Conservation (phyloP, 2,329 filamentous ascomycete species). For the Fusarium hostae region DNA sequence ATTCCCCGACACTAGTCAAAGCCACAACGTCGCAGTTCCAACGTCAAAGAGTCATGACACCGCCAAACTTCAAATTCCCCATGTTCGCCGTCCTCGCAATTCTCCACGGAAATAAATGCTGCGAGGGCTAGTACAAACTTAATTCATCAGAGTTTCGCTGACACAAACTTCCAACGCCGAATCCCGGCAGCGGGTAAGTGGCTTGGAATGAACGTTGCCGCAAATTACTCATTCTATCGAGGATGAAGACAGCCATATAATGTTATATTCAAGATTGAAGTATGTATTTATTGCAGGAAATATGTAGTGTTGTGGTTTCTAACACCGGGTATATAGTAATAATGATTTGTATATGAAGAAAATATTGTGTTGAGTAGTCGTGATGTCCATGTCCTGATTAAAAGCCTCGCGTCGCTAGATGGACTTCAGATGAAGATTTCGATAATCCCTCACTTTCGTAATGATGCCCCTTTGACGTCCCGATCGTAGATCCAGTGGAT, state of each 20-base stretch:
- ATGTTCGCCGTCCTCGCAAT: background rate
- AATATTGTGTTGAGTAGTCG: background rate
- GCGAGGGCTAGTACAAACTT: rapidly evolving
- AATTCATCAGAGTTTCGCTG: background rate
- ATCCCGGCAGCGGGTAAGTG: conserved; percentile 1
- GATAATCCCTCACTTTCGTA: conserved; percentile 35
- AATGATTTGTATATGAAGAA: background rate
- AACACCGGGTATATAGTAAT: conserved; percentile 31
- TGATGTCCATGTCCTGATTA: background rate
- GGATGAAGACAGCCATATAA: rapidly evolving
- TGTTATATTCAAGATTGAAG: rapidly evolving
- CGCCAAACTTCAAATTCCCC: background rate
- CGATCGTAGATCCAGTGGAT: conserved; percentile 25
- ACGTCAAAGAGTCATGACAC: background rate
- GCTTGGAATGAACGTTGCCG: background rate
- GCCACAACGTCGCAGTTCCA: background rate
- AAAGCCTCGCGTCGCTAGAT: conserved; percentile 39
- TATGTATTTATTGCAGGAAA: rapidly evolving
- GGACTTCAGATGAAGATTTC: conserved; percentile 44
- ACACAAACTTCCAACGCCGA: background rate
- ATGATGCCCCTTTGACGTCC: conserved; percentile 4
- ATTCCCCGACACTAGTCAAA: background rate
- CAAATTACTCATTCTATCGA: rapidly evolving
- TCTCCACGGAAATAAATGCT: background rate
- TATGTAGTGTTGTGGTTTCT: background rate